A percentile compares a stretch with the other conserved stretches of the same genome.
Conservation (phyloP, 1,284 basidiomycete genomes). For the Sanghuangporus baumii region DNA sequence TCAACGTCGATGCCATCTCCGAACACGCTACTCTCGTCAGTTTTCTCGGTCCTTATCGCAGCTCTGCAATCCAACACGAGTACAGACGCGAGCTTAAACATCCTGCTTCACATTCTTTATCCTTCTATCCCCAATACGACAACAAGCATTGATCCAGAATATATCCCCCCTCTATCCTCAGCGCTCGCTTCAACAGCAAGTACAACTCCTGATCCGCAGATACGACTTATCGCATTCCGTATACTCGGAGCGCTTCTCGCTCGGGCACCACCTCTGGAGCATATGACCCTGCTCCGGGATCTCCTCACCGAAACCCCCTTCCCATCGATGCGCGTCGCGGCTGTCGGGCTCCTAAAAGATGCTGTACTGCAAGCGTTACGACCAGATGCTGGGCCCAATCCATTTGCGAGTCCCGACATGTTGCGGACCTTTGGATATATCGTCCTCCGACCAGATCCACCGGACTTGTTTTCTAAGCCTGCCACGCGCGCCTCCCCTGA, state of each 20-base stretch:
- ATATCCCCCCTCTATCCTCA: conserved; percentile 41
- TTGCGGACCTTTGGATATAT: conserved; percentile 46
- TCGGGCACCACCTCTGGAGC: conserved; percentile 39
- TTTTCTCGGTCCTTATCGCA: conserved; percentile 41
- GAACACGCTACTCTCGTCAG: conserved; percentile 28
- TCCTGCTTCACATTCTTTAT: conserved; percentile 42
- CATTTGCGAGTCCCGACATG: conserved; percentile 44
- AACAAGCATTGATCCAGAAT: conserved; percentile 34
- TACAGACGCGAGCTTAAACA: conserved; percentile 51
- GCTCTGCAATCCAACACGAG: conserved; percentile 47
- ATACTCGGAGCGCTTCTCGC: conserved; percentile 47
- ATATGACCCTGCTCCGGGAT: conserved; percentile 48
- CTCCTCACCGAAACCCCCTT: conserved; percentile 41
- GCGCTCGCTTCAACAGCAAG: conserved; percentile 52
- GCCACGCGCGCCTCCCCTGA: conserved; percentile 29
- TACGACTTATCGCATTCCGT: conserved; percentile 55
- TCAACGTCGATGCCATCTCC: conserved; percentile 21
- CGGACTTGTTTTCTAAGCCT: conserved; percentile 32
- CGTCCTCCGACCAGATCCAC: conserved; percentile 44
- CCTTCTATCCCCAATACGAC: conserved; percentile 19
- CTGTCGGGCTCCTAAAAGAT: conserved; percentile 63
- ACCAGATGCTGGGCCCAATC: conserved; percentile 20
- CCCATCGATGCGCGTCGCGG: conserved; percentile 61
- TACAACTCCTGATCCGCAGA: conserved; percentile 49
- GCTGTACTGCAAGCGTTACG: conserved; percentile 48